Evolutionary conservation across 2,329 filamentous ascomycete genomes (phyloP).

Genomic region (Diaporthe nobilis): DNA sequence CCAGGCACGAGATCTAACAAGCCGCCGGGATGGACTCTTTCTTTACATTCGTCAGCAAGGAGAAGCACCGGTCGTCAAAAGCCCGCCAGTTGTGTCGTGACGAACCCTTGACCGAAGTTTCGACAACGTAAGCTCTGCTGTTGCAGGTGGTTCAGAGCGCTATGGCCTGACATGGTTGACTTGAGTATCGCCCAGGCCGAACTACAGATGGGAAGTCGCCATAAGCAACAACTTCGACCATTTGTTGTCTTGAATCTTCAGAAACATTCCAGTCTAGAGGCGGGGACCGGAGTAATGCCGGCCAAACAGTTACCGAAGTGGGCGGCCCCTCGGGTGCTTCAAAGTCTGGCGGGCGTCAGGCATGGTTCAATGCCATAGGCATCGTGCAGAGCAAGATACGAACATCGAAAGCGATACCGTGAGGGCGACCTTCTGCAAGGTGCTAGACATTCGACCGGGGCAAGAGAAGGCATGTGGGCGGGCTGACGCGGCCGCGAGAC

Average conservation of each 20-base stretch:
- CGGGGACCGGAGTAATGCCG: conserved; percentile 10
- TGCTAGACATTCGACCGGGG: background rate
- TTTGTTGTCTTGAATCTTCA: background rate
- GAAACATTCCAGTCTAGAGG: background rate
- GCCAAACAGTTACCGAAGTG: background rate
- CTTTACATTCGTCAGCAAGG: background rate
- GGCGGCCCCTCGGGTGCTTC: background rate
- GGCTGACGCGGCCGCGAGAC: conserved; percentile 20
- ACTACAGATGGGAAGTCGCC: background rate
- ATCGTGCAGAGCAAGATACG: background rate
- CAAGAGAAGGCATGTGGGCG: conserved; percentile 11
- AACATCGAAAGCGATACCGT: background rate
- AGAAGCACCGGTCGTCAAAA: background rate
- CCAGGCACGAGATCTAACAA: background rate
- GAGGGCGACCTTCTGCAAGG: background rate
- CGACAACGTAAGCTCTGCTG: conserved; percentile 1
- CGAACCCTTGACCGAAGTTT: background rate
- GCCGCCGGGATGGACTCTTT: background rate
- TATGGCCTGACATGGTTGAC: background rate
- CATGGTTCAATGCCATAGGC: background rate
- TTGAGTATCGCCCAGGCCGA: background rate
- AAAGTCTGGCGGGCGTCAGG: background rate
- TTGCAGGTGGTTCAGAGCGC: background rate
- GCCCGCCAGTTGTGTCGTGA: background rate
- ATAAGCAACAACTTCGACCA: background rate